Evolutionary conservation across 331 rosid species (phyloP).

Genomic region (Rosa hybrid): DNA sequence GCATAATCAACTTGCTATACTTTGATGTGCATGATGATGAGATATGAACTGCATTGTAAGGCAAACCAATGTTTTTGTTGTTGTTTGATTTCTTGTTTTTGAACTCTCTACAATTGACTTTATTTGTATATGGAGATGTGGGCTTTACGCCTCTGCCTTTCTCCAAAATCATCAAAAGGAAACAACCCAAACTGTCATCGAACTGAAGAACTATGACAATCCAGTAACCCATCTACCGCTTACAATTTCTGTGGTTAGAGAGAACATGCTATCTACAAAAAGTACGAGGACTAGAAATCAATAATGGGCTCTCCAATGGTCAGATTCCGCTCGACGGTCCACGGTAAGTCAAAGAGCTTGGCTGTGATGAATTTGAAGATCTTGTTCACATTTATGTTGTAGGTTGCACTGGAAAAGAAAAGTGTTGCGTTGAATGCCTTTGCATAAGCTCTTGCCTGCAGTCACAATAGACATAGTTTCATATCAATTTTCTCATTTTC

Average conservation of each 20-base stretch:
- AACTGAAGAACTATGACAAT: neutral
- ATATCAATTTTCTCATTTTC: neutral
- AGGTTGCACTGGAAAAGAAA: slow-evolving; percentile 90
- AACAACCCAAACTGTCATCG: neutral
- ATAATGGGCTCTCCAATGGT: slow-evolving; percentile 92
- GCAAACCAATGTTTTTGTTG: neutral
- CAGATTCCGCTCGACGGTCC: slow-evolving; percentile 90
- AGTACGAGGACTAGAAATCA: slow-evolving; percentile 53
- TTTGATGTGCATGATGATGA: neutral
- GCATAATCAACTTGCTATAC: neutral
- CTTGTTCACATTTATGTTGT: slow-evolving; percentile 94
- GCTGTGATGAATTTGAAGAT: slow-evolving; percentile 97
- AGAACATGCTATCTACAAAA: slow-evolving; percentile 3
- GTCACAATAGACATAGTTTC: slow-evolving; percentile 6
- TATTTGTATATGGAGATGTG: slow-evolving; percentile 37
- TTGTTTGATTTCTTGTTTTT: neutral
- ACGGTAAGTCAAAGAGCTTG: slow-evolving; percentile 85
- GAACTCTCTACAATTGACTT: slow-evolving; percentile 15
- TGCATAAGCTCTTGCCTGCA: slow-evolving; percentile 88
- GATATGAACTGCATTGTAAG: neutral
- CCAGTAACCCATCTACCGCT: slow-evolving; percentile 1
- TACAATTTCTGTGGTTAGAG: slow-evolving; percentile 4
- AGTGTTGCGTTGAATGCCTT: slow-evolving; percentile 83
- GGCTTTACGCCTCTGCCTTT: slow-evolving; percentile 44
- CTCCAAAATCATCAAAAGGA: slow-evolving; percentile 21